Evolutionary conservation across 2,329 filamentous ascomycete genomes (phyloP), one percentile per base, ranked within the genome.

Genomic region (Fusarium sp.): DNA sequence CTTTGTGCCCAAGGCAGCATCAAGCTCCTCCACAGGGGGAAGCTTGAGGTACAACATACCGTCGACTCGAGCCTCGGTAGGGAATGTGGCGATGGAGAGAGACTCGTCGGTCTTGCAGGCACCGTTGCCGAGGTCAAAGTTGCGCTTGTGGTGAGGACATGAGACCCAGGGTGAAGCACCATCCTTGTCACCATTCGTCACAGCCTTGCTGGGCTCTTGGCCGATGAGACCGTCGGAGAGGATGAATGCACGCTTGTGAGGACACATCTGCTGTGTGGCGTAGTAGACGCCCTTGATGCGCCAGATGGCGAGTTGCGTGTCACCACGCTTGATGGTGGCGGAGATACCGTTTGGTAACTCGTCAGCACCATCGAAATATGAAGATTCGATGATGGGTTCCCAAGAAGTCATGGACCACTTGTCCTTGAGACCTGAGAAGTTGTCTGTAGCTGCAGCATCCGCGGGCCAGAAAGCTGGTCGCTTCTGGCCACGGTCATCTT

Each of bases 241-340:
- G n/a, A 95, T 92, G 79, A 98, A 98, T 2, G 94, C 92, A 17
- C 94, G 92, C 83, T 96, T 96, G 84, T 97, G 94, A 15, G 95
- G 95, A 81, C 95, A 98, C 95, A 98, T 98, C 80, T 98, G 94
- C 84, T 98, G 95, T 20, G 93, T 93, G 66, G 93, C 93, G 82
- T 96, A 96, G 86, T 92, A 97, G 61, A 89, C 89, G 26, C 94
- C 94, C 61, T 90, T 89, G 70, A 97, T 89, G 77, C 94, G 93
- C 90, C 95, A 98, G 60, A 98, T 85, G 13, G 95, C 94, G 5
- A 98, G 88, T 82, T 98, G 95, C 0, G 94, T 97, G 81, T 97
- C 94, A 48, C 95, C 94, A 48, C 94, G 90, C 85, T 97, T 96
- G 82, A 98, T 86, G 38, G 91, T 92, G 9, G 93, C 91, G 15